Conservation (phyloP, 164 flowering plant species). For the Vitis riparia region DNA sequence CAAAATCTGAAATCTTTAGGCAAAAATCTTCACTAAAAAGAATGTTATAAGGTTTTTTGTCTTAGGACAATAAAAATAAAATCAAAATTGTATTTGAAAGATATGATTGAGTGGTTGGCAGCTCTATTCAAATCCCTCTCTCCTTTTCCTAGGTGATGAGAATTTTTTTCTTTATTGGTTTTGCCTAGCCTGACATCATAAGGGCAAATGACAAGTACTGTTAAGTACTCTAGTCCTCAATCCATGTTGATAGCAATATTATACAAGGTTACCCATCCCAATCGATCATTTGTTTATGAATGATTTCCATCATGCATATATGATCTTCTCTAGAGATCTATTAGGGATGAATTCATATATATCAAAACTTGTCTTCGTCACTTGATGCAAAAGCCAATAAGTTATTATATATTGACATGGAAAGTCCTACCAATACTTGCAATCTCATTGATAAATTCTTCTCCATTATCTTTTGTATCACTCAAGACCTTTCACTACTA, state of each 20-base stretch:
- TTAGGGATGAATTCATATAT: slow-evolving; percentile 39
- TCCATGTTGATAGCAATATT: slow-evolving; percentile 35
- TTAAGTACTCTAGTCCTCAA: slow-evolving; percentile 39
- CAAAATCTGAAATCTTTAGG: slow-evolving; percentile 45
- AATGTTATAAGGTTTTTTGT: slow-evolving; percentile 43
- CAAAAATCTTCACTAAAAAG: slow-evolving; percentile 32
- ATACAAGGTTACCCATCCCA: slow-evolving; percentile 26
- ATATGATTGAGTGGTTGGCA: too few species aligned
- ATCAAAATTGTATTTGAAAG: too few species aligned
- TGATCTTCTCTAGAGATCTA: slow-evolving; percentile 37
- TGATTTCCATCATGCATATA: slow-evolving; percentile 6
- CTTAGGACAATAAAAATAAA: slow-evolving; percentile 29
- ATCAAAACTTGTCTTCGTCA: slow-evolving; percentile 22
- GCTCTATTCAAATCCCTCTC: too few species aligned
- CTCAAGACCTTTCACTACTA: slow-evolving; percentile 37
- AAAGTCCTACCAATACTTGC: slow-evolving; percentile 30
- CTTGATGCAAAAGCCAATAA: slow-evolving; percentile 32
- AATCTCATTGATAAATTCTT: slow-evolving; percentile 30
- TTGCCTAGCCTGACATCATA: too few species aligned
- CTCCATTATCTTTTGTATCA: slow-evolving; percentile 20
- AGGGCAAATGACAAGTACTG: too few species aligned
- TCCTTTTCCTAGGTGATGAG: slow-evolving; percentile 33
- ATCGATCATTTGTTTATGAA: background rate
- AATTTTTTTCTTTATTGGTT: too few species aligned
- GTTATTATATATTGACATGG: slow-evolving; percentile 31